phyloP scores from a whole-genome alignment of 2,329 filamentous ascomycete species.

The Trichoderma afroharzianum region DNA sequence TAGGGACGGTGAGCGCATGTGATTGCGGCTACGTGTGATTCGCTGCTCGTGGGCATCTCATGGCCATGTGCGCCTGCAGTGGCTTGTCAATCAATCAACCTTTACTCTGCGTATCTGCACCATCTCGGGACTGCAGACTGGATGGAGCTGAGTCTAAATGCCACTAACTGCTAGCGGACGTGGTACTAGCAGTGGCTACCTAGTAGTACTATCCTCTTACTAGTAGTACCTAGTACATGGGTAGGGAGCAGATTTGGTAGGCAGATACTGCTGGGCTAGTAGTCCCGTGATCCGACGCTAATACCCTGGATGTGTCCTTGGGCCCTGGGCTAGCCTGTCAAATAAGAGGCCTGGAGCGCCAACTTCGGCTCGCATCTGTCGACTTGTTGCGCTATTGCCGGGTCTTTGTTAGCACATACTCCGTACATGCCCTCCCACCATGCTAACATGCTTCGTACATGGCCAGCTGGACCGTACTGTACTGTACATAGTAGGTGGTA shows the following conservation, averaged over 20 bases:
- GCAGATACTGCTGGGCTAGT: neutral
- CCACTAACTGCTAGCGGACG: neutral
- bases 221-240: neutral
- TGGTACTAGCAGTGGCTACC: neutral
- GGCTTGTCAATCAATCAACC: neutral
- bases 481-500: neutral
- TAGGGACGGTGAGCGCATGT: neutral
- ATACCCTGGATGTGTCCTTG: neutral
- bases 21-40: neutral
- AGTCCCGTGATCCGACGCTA: conserved; percentile 14
- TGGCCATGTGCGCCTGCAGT: neutral
- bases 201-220: neutral
- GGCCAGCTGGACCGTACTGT: neutral
- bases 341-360: conserved; percentile 7
- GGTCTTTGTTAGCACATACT: neutral
- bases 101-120: neutral
- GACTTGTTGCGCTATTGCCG: neutral
- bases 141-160: neutral
- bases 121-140: neutral
- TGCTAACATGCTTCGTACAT: neutral
- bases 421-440: neutral
- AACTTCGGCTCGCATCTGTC: conserved; percentile 14
- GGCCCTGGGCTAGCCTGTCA: conserved; percentile 5
- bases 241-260: neutral
- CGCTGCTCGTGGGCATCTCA: neutral